Conservation (phyloP, 2,329 filamentous ascomycete species). For the Neopestalotiopsis rosae region DNA sequence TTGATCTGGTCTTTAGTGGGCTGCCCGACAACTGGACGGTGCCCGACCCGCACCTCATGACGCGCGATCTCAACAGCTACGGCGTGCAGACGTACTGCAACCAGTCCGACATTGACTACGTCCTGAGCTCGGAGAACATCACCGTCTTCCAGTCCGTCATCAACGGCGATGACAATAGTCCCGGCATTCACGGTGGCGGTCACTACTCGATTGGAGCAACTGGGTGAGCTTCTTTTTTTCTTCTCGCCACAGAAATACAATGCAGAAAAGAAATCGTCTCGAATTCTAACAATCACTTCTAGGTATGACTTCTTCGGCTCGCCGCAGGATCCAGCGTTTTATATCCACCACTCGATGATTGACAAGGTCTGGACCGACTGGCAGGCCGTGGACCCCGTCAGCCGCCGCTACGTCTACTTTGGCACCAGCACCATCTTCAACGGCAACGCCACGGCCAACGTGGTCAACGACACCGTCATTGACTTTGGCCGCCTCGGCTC, state of each 20-base stretch:
- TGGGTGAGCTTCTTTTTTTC: constrained; percentile 12
- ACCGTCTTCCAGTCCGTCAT: constrained; percentile 40
- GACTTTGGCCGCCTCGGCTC: constrained; percentile 5
- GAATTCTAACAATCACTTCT: neutral
- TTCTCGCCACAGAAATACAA: neutral
- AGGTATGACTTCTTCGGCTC: constrained; percentile 7
- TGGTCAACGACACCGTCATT: constrained; percentile 1
- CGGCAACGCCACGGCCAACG: neutral
- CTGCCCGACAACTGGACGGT: constrained; percentile 34
- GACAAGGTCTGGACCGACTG: constrained; percentile 21
- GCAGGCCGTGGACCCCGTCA: constrained; percentile 2
- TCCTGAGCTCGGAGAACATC: constrained; percentile 27
- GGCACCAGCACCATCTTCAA: constrained; percentile 14
- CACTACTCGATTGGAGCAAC: constrained; percentile 36
- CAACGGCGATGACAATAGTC: constrained; percentile 35
- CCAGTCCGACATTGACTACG: constrained; percentile 33
- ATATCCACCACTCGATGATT: constrained; percentile 27
- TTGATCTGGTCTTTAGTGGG: constrained; percentile 27
- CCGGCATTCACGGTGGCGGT: constrained; percentile 35
- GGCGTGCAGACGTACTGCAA: constrained; percentile 31
- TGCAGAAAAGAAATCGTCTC: neutral
- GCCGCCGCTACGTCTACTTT: constrained; percentile 1
- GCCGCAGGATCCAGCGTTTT: constrained; percentile 22
- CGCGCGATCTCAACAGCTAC: constrained; percentile 25
- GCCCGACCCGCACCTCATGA: constrained; percentile 37